These are phyloP conservation scores for Hygrophoropsis aurantiaca DNA, from an alignment of 768 basidiomycete genomes.

Conservation along the genomic window DNA sequence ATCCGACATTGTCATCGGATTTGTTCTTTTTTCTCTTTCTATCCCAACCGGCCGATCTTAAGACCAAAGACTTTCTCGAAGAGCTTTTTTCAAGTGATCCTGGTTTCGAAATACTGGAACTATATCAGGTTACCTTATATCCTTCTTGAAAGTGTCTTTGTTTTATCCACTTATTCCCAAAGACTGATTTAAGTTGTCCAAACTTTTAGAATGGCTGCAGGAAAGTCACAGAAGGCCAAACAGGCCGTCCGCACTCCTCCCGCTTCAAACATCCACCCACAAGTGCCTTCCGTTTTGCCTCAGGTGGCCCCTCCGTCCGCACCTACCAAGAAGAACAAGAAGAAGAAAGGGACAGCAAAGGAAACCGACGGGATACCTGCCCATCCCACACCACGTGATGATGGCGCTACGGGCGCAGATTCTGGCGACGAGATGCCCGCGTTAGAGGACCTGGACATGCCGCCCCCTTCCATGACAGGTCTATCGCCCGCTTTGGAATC, in stretches of 20 bases:
- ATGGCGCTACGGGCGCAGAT: background rate
- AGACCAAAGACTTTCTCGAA: background rate
- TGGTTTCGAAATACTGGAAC: background rate
- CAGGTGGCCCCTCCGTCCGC: constrained; percentile 8
- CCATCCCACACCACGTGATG: background rate
- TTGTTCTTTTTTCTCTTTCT: background rate
- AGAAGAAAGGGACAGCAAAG: constrained; percentile 44
- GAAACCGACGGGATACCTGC: constrained; percentile 19
- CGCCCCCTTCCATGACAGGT: constrained; percentile 26
- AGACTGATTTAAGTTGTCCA: background rate
- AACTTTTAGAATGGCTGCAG: constrained; percentile 27
- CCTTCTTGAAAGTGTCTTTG: background rate
- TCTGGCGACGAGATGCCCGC: constrained; percentile 22
- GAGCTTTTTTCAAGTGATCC: background rate
- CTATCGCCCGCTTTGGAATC: constrained; percentile 50
- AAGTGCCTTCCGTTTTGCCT: constrained; percentile 7
- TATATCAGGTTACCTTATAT: background rate
- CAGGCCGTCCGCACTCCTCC: constrained; percentile 11
- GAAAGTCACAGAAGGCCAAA: constrained; percentile 26
- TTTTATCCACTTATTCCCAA: background rate
- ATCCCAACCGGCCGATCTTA: background rate
- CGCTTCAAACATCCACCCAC: constrained; percentile 6
- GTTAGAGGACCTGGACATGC: constrained; percentile 20
- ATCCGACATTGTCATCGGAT: background rate
- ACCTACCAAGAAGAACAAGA: constrained; percentile 43